phyloP scores from a whole-genome alignment of 2,329 filamentous ascomycete genomes.

The Pestalotiopsis sp. region DNA sequence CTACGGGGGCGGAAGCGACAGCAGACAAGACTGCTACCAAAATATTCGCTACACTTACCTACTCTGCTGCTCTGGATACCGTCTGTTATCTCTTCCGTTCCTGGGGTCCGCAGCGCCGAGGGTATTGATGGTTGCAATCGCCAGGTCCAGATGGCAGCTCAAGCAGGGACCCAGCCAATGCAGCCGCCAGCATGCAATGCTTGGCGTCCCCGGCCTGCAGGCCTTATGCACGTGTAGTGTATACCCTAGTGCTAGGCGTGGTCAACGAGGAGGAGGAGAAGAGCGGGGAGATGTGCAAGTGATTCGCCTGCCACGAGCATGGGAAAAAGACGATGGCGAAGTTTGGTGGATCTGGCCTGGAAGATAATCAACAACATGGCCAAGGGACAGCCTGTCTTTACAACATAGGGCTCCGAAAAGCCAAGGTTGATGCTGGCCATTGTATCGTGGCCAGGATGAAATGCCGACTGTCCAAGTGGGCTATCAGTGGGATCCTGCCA shows the following conservation, averaged over 20 bases:
- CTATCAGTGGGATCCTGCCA: not conserved
- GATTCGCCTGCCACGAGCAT: constrained; percentile 6
- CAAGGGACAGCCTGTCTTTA: not conserved
- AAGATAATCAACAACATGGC: not conserved
- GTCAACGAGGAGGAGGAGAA: not conserved
- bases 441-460: not conserved
- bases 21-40: not conserved
- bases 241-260: constrained; percentile 1
- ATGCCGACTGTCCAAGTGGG: not conserved
- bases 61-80: not conserved
- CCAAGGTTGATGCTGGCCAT: not conserved
- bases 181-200: not conserved
- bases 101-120: not conserved
- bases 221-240: not conserved
- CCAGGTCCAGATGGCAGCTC: constrained; percentile 5
- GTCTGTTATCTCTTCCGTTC: not conserved
- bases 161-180: constrained; percentile 10
- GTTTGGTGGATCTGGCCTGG: not conserved
- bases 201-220: not conserved
- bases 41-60: not conserved
- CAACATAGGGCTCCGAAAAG: not conserved
- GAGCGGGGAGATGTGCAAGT: not conserved
- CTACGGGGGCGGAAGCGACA: not conserved
- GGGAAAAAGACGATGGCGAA: not conserved
- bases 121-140: constrained; percentile 2